Evolutionary conservation across 2,329 filamentous ascomycete species (phyloP).

Genomic region (Curvularia verruculosa): DNA sequence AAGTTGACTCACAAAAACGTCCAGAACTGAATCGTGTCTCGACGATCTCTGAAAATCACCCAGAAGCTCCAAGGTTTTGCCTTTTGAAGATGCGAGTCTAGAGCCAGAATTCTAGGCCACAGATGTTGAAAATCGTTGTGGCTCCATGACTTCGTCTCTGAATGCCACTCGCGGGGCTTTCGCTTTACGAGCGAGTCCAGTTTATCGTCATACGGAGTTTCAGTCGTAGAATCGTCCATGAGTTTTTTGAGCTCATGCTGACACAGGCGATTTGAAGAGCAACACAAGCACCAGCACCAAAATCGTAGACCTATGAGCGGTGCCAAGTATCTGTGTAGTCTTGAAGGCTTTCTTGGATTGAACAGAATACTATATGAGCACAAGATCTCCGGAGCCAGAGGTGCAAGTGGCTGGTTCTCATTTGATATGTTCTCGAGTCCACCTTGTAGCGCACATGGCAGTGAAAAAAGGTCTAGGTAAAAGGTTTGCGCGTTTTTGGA

Average conservation of each 20-base stretch:
- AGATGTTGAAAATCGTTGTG: neutral
- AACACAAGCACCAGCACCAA: neutral
- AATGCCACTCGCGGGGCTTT: neutral
- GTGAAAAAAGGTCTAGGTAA: neutral
- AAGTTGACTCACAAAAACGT: neutral
- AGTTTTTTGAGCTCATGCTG: neutral
- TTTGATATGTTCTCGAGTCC: neutral
- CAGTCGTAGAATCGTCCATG: neutral
- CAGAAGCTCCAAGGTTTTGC: neutral
- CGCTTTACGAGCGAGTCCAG: neutral
- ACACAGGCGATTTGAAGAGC: neutral
- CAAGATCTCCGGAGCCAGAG: neutral
- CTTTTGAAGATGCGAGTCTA: neutral
- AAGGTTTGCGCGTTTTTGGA: neutral
- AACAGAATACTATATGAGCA: neutral
- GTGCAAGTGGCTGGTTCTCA: neutral
- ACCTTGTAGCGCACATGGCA: neutral
- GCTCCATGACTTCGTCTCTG: neutral
- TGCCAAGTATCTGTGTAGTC: neutral
- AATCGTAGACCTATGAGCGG: neutral
- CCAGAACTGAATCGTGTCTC: neutral
- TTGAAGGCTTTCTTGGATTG: neutral
- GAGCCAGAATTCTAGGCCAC: neutral
- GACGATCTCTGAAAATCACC: neutral
- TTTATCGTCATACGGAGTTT: neutral